Conservation (phyloP, 805 yeast species). For the Nematodospora valgi region DNA sequence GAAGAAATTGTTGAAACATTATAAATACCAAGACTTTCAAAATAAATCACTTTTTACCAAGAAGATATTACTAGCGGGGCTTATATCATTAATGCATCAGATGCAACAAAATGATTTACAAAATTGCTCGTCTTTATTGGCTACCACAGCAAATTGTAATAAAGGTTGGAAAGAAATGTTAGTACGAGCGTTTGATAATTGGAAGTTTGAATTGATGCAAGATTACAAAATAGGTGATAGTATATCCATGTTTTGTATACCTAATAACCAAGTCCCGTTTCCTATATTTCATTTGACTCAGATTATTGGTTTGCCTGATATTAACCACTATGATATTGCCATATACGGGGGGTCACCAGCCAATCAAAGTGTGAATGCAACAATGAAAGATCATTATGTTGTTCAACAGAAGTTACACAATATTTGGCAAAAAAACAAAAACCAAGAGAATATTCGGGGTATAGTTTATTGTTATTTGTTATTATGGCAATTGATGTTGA, state of each 20-base stretch:
- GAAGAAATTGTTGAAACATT: constrained; percentile 55
- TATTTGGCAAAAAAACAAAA: constrained; percentile 27
- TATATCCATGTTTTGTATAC: constrained; percentile 2
- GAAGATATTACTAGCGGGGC: constrained; percentile 41
- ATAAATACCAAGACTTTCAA: constrained; percentile 23
- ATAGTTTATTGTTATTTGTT: constrained; percentile 37
- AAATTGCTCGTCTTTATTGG: constrained; percentile 43
- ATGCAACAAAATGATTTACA: constrained; percentile 29
- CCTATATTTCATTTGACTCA: constrained; percentile 74
- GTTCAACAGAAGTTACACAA: constrained; percentile 31
- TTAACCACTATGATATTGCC: constrained; percentile 75
- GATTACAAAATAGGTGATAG: constrained; percentile 2
- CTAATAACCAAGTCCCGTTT: constrained; percentile 42
- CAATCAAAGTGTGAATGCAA: constrained; percentile 52
- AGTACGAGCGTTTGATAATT: constrained; percentile 62
- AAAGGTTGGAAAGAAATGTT: constrained; percentile 69
- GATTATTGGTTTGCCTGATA: constrained; percentile 54
- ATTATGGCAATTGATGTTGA: constrained; percentile 38
- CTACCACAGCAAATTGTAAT: constrained; percentile 24
- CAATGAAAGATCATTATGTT: constrained; percentile 29
- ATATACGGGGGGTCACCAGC: constrained; percentile 81
- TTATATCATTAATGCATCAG: constrained; percentile 24
- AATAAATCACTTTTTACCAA: constrained; percentile 52
- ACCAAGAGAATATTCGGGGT: constrained; percentile 20
- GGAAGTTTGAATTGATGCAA: constrained; percentile 7